A percentile compares a stretch with the other conserved stretches of the same genome.
Conservation (phyloP, 371 early-diverging fungal species). For the Mortierella sp. region DNA sequence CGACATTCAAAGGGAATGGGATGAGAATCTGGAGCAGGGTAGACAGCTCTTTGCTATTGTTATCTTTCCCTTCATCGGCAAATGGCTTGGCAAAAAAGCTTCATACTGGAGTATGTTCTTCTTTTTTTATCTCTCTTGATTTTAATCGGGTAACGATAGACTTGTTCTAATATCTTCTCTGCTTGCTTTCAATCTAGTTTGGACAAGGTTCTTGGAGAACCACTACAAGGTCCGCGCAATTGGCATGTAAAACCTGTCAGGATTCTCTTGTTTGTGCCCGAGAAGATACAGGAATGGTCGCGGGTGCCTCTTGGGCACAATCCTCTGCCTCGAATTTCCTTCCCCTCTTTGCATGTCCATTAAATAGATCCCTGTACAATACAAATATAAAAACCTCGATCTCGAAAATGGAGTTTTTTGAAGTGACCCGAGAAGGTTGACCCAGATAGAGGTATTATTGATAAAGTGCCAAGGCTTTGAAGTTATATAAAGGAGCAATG, state of each 20-base stretch:
- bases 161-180: not conserved
- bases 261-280: not conserved
- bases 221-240: slow-evolving; percentile 49
- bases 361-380: slow-evolving; percentile 8
- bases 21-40: slow-evolving; percentile 71
- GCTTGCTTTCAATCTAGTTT: slow-evolving; percentile 15
- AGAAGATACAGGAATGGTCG: not conserved
- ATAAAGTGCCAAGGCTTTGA: too few species aligned
- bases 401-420: too few species aligned
- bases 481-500: too few species aligned
- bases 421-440: too few species aligned
- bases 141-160: not conserved
- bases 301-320: not conserved
- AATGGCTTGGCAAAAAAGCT: slow-evolving; percentile 70
- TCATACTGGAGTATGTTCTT: slow-evolving; percentile 65
- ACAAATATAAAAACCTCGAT: not conserved
- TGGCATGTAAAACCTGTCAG: slow-evolving; percentile 28
- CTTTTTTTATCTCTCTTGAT: not conserved
- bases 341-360: not conserved
- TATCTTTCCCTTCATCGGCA: slow-evolving; percentile 70
- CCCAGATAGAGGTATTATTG: too few species aligned
- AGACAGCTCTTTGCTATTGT: slow-evolving; percentile 68
- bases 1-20: slow-evolving; percentile 74
- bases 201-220: slow-evolving; percentile 41
- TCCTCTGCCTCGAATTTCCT: not conserved